Percentiles rank a stretch among this genome's conserved stretches.
Conservation (phyloP, 2,329 filamentous ascomycete species). For the Lomentospora prolificans region DNA sequence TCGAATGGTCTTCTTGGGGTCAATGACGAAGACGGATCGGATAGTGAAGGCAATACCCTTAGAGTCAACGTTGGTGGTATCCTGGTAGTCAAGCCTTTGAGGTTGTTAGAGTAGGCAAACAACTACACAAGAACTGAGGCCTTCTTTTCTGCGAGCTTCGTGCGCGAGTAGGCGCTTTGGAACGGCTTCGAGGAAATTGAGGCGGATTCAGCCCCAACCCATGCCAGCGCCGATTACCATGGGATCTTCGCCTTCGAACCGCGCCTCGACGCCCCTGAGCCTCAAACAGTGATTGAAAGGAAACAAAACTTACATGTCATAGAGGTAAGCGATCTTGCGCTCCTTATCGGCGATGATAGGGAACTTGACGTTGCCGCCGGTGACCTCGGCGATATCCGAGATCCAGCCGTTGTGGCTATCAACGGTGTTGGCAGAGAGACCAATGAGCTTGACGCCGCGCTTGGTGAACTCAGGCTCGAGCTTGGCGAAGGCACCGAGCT, state of each 20-base stretch:
- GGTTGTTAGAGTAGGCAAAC: slow-evolving; percentile 9
- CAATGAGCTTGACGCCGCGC: slow-evolving; percentile 84
- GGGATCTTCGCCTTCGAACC: no score
- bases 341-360: slow-evolving; percentile 75
- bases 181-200: no score
- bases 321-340: slow-evolving; percentile 64
- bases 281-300: no score
- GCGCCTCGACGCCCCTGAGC: no score
- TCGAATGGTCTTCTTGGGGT: slow-evolving; percentile 87
- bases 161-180: neutral
- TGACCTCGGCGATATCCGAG: slow-evolving; percentile 75
- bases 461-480: slow-evolving; percentile 80
- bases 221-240: no score
- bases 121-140: no score
- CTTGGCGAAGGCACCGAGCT: slow-evolving; percentile 87
- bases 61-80: slow-evolving; percentile 68
- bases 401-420: slow-evolving; percentile 82
- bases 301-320: slow-evolving; percentile 56
- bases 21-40: slow-evolving; percentile 89
- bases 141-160: no score
- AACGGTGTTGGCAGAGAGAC: slow-evolving; percentile 78
- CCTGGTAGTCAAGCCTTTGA: slow-evolving; percentile 63
- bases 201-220: no score
- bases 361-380: slow-evolving; percentile 59
- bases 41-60: slow-evolving; percentile 90